Base-by-base conservation (phyloP, 352 stramenopile species). In the Thalassiosira exigua region DNA sequence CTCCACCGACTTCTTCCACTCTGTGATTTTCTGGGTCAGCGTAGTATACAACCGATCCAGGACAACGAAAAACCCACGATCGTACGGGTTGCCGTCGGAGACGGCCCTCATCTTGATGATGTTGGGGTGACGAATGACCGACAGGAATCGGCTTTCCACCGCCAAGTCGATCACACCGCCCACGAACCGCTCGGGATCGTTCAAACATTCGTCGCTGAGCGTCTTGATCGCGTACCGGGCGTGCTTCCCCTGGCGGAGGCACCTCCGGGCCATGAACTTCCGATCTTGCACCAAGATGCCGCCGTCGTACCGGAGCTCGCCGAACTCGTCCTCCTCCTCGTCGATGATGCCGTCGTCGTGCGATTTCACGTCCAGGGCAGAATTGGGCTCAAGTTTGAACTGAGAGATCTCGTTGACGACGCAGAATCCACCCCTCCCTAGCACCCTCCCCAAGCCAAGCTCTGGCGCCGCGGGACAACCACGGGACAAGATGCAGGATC, bases 161-260 rank as follows among this genome's bases (percentile, higher is more conserved):
- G 82, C 85, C 39, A 85, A 44, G 67, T 93, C 46, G 52, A 87
- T 75, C 33, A 84, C 61, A 79, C 77, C 62, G 68, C 82, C 80
- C 0, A 90, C 71, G 65, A 87, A 93, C 4, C 76, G 30, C 60
- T 90, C 71, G 0, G 83, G 51, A 78, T 91, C 81, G 3, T 65
- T 62, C 3, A 79, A 54, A 19, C 66, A 82, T 32, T 87, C 74
- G 24, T 86, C 79, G 48, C 83, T 87, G 4, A 94, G 39, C 27
- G 65, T 82, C 70, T 94, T 92, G 62, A 94, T 88, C 26, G 88
- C 88, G 75, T 93, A 93, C 12, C 88, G 81, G 57, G 65, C 83
- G 67, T 92, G 79, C 60, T 94, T 94, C 11, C 84, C 84, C 66
- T 90, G 69, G 3, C 88, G 82, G 17, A 94, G 73, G 39, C 64